Base-by-base conservation (phyloP, 768 basidiomycete species). In the Mycena capillaripes region DNA sequence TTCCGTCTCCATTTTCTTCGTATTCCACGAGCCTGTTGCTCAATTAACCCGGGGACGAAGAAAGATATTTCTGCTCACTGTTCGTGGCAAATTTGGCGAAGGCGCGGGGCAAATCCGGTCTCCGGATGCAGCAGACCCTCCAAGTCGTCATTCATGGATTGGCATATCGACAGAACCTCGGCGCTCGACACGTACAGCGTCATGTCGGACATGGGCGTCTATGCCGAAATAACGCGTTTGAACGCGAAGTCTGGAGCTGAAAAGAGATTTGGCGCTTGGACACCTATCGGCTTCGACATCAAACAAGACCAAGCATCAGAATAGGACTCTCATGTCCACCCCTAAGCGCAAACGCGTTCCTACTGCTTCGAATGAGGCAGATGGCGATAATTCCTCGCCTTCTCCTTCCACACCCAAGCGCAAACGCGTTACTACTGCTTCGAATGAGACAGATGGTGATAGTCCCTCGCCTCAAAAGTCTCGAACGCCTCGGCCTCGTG, bases 41-140 rank as follows among this genome's bases (percentile, higher is more conserved):
- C 63, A 16, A 44, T 44, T 70, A 52, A 36, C 30, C 42, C n/a
- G 42, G 44, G 46, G 14, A 40, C 8, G 6, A 19, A 58, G 7
- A 36, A 42, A 29, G 2, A 50, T 16, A 19, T 19, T 21, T 11
- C 21, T 30, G 84, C 91, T 75, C 69, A 93, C 93, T 90, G 89
- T 36, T 91, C 87, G 34, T 79, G 81, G 72, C 88, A 89, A 73
- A 88, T 80, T 62, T 85, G 82, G 4, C 85, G 81, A 76, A 95
- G 81, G 23, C 89, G 86, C 0, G 93, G 93, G 16, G 94, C 93
- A 79, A 93, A 93, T 0, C 93, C 93, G 0, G 84, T 85, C 3
- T 90, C 86, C 25, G 92, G 92, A 70, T 94, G 86, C 9, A 95
- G 85, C 10, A 95, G 81, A 21, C 86, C 85, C 25, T 84, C 87